These are phyloP conservation scores for Pilasporangium apinafurcum DNA, from an alignment of 352 stramenopile species.

Conservation along the genomic window DNA sequence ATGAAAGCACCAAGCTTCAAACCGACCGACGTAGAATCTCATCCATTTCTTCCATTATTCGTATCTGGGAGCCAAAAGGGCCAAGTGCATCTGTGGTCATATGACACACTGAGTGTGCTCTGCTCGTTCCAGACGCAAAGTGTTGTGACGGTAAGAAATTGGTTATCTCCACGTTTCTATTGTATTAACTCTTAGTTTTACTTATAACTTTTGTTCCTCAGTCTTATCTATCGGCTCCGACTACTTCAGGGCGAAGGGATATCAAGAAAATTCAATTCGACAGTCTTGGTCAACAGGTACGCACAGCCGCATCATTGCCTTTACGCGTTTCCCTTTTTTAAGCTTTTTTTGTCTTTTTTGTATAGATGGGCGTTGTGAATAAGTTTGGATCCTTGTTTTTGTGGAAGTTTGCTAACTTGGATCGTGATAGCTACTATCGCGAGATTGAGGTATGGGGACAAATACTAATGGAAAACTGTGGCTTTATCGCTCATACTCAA, in stretches of 20 bases:
- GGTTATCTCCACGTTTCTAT: background rate
- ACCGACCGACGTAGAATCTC: constrained; percentile 60
- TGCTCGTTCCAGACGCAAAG: constrained; percentile 67
- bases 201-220: constrained; percentile 8
- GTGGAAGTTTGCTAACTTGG: constrained; percentile 79
- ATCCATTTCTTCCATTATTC: constrained; percentile 76
- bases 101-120: constrained; percentile 67
- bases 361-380: constrained; percentile 75
- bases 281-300: constrained; percentile 68
- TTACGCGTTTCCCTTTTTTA: constrained; percentile 1
- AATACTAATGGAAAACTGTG: no score
- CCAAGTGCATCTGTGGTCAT: constrained; percentile 78
- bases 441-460: constrained; percentile 36
- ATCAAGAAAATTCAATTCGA: constrained; percentile 80
- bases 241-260: constrained; percentile 45
- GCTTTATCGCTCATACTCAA: background rate
- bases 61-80: constrained; percentile 79
- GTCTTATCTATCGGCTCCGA: constrained; percentile 53
- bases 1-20: constrained; percentile 66
- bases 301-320: background rate
- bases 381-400: constrained; percentile 56
- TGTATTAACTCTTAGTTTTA: background rate
- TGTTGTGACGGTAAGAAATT: constrained; percentile 49
- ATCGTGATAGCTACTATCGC: constrained; percentile 59
- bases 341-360: background rate